Base-by-base conservation (phyloP, 2,329 filamentous ascomycete species). In the Pyrenophora teres region DNA sequence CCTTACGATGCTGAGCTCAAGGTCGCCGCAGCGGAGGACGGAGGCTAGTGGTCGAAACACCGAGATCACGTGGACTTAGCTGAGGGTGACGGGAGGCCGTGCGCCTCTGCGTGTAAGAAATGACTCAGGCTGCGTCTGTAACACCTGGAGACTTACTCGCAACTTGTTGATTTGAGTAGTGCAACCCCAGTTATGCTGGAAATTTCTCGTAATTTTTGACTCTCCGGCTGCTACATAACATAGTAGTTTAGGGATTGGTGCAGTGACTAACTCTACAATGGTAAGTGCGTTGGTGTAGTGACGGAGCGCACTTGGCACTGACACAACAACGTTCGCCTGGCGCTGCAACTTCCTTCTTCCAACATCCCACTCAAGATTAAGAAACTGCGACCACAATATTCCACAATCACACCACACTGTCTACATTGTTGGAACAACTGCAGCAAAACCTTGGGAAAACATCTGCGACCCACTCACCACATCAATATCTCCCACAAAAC, bases 1-100 rank as follows among this genome's bases (percentile, higher is more conserved):
- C 44, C 31, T 41, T 52, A 54, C 59, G 54, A 54, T 59, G 54
- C 53, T 57, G 56, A 64, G 61, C 64, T 62, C 41, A 54, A 54
- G 50, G 57, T 53, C 55, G 51, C 52, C 46, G 54, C 46, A 50
- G 50, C 60, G 56, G 59, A 60, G 55, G 53, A 58, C 61, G 60
- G 59, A 63, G 61, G 45, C 48, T 55, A 16, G 23, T 36, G 13
- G 40, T 37, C 40, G 48, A 40, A 55, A 37, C 53, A 47, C 40
- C 50, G 50, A 44, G 39, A 33, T 52, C 49, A 50, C 46, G 46
- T 50, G 46, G 1, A 1, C 1, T 18, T 18, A 8, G 16, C 13
- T 23, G 31, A 37, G 23, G 4, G 40, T 7, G 27, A 18, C 50
- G 46, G 54, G 50, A 55, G 52, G 41, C 40, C 49, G 52, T 55